Evolutionary conservation across 805 yeast genomes (phyloP), one percentile per base, ranked within the genome.

Genomic region (Torulaspora maleeae): DNA sequence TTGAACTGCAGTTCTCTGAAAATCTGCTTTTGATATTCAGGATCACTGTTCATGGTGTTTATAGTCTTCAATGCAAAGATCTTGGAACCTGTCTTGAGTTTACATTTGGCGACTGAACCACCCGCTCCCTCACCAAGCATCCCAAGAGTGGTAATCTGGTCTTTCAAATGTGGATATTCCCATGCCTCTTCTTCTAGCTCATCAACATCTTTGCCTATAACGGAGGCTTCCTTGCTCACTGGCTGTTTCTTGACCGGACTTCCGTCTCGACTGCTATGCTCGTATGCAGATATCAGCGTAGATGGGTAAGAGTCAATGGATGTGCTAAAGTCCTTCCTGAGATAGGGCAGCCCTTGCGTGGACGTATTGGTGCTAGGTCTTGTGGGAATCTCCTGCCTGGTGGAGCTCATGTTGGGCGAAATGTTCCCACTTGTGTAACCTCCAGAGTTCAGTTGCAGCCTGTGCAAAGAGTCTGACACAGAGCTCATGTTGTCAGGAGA

Each of bases 81-180:
- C 27, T 78, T 77, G 19, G 71, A 61, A 7, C 85, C 83, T 35
- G 75, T 58, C 45, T 69, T 71, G 42, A 91, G 70, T 46, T 70
- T 70, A 64, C 98, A 91, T 61, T 87, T 82, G 16, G 83, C 75
- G 9, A 91, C 99, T 9, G 86, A 76, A 0, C 98, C 99, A 12
- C 96, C 95, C 28, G 87, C 83, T 13, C 99, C 99, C 69, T 93
- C 98, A 15, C 99, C 99, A 17, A 91, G 65, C 24, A 78, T 74
- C 16, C 80, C 81, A 30, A 90, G 52, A 44, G 86, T 88, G 6
- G 77, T 70, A 29, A 93, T 86, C 36, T 79, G 76, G 40, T 78
- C 77, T 24, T 71, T 64, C 43, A 77, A 73, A 33, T 51, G 50
- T 1, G 82, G 69, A 3, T 64, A 55, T 52, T 78, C 76, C 96